These are phyloP conservation scores for Chrysanthemum makinoi DNA, from an alignment of 129 eudicot genomes.

Conservation along the genomic window DNA sequence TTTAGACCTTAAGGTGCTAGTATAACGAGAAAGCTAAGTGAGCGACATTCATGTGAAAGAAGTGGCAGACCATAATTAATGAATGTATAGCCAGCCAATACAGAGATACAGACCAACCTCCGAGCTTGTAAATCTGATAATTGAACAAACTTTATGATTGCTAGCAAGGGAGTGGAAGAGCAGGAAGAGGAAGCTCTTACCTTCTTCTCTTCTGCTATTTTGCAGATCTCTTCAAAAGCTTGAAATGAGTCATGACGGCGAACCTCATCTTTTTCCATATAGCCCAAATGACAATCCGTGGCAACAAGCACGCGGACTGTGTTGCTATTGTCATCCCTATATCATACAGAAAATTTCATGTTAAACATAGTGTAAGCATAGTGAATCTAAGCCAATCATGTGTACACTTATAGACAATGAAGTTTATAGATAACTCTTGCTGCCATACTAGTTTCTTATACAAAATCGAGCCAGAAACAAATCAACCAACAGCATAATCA, in stretches of 20 bases:
- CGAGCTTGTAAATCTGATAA: background rate
- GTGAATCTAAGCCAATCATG: background rate
- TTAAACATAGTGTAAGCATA: slow-evolving; percentile 11
- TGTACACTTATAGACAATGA: background rate
- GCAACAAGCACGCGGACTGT: slow-evolving; percentile 87
- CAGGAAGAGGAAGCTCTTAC: slow-evolving; percentile 9
- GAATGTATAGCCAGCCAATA: background rate
- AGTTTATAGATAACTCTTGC: background rate
- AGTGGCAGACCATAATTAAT: background rate
- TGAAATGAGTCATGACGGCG: slow-evolving; percentile 93
- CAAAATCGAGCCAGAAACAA: background rate
- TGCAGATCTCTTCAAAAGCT: slow-evolving; percentile 96
- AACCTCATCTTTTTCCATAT: slow-evolving; percentile 96
- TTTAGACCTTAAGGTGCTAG: background rate
- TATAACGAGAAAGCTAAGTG: background rate
- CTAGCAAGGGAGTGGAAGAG: background rate
- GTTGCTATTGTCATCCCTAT: slow-evolving; percentile 72
- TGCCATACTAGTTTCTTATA: background rate
- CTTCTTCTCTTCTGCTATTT: slow-evolving; percentile 88
- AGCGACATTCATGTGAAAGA: slow-evolving; percentile 8
- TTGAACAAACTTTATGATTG: background rate
- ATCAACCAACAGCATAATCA: background rate
- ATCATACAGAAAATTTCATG: slow-evolving; percentile 13
- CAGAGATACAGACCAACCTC: background rate
- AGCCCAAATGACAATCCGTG: slow-evolving; percentile 96